These are phyloP conservation scores for Suhomyces taliae DNA, from an alignment of 1,139 yeast genomes.

Conservation along the genomic window DNA sequence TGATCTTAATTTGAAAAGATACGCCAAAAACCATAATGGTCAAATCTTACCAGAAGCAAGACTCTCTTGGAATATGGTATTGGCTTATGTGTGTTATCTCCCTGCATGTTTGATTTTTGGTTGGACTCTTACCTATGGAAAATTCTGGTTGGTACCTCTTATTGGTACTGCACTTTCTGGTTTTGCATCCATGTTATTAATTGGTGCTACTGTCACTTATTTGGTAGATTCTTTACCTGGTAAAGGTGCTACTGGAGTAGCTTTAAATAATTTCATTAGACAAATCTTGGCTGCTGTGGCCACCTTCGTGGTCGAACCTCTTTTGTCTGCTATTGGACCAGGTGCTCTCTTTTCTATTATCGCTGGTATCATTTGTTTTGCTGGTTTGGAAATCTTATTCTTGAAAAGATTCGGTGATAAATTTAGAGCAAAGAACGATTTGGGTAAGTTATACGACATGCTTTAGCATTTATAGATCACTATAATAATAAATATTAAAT, in stretches of 20 bases:
- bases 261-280: slow-evolving; percentile 73
- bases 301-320: slow-evolving; percentile 73
- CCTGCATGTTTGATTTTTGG: slow-evolving; percentile 73
- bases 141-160: slow-evolving; percentile 74
- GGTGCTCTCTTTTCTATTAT: slow-evolving; percentile 72
- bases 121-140: slow-evolving; percentile 69
- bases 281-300: slow-evolving; percentile 75
- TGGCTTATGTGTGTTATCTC: slow-evolving; percentile 64
- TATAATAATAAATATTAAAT: background rate
- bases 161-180: slow-evolving; percentile 83
- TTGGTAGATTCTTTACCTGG: slow-evolving; percentile 86
- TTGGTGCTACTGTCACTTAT: slow-evolving; percentile 79
- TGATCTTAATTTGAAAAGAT: slow-evolving; percentile 57
- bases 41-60: slow-evolving; percentile 74
- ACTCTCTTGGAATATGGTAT: slow-evolving; percentile 69
- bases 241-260: slow-evolving; percentile 86
- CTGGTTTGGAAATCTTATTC: slow-evolving; percentile 44
- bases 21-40: slow-evolving; percentile 61
- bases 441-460: slow-evolving; percentile 55
- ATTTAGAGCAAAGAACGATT: slow-evolving; percentile 67
- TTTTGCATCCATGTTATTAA: slow-evolving; percentile 78
- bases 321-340: slow-evolving; percentile 59
- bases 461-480: slow-evolving; percentile 14
- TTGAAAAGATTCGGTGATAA: slow-evolving; percentile 59
- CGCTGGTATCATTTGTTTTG: slow-evolving; percentile 53